Percentiles rank a stretch among this genome's conserved stretches.
These are phyloP conservation scores for Stygiomarasmius scandens DNA, from an alignment of 1,284 basidiomycete genomes.

Conservation along the genomic window DNA sequence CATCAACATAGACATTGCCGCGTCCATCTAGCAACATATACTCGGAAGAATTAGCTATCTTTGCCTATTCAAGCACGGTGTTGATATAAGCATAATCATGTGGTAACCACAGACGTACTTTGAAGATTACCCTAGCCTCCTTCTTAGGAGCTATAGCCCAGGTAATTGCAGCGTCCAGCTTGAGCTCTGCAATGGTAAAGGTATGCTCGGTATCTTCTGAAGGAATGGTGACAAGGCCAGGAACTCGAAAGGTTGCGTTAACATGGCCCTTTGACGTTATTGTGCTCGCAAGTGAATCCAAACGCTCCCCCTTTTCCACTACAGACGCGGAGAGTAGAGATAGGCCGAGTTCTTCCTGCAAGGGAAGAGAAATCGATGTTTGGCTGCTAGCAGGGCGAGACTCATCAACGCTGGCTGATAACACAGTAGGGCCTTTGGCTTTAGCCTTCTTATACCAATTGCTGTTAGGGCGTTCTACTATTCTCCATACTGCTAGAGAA, in stretches of 20 bases:
- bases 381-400: background rate
- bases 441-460: no score
- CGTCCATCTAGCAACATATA: conserved; percentile 37
- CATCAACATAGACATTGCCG: conserved; percentile 41
- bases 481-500: conserved; percentile 1
- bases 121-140: conserved; percentile 29
- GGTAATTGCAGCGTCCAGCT: conserved; percentile 32
- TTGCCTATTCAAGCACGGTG: conserved; percentile 7
- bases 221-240: conserved; percentile 34
- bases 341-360: no score
- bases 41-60: conserved; percentile 39
- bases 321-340: background rate
- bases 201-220: conserved; percentile 30
- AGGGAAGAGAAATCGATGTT: no score
- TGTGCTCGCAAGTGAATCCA: background rate
- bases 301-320: background rate
- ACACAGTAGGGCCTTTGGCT: no score
- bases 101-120: conserved; percentile 22
- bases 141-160: conserved; percentile 38
- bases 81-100: background rate
- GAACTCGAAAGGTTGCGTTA: conserved; percentile 34
- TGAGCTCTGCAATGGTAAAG: conserved; percentile 33
- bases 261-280: conserved; percentile 15
- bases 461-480: conserved; percentile 21
- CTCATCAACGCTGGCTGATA: no score